Base-by-base conservation (phyloP, 108 stramenopile species). In the Cyclostephanos invisitatus region DNA sequence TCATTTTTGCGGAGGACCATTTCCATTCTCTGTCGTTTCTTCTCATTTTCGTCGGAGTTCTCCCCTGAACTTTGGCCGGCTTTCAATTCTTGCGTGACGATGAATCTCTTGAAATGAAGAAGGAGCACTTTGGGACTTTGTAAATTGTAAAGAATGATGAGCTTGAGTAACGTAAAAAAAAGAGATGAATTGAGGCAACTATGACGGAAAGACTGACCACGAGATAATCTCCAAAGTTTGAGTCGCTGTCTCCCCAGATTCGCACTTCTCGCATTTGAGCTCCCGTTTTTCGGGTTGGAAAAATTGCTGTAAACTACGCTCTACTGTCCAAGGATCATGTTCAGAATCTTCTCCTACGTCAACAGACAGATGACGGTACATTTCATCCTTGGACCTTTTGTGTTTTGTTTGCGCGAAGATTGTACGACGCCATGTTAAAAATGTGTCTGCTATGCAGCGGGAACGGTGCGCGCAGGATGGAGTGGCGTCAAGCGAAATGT, bases 221-320 rank as follows among this genome's bases (percentile, higher is more conserved):
- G 87, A 82, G 18, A 81, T 53, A 27, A 93, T 75, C 59, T 82
- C 72, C 69, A 87, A 84, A 35, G 84, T 86, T 70, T 91, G 86
- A 35, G 85, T 89, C 3, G 88, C 90, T 11, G 64, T 67, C 17
- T 22, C 78, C 0, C 93, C 87, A 37, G 73, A 66, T 27, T 77
- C 32, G 50, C 93, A 91, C 72, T 96, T 92, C 77, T 96, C 95
- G 55, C 95, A 96, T 32, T 90, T 85, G 68, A 94, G 54, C n/a
- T 94, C 89, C 9, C 85, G 80, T 46, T 82, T 84, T 65, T 93
- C 91, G 2, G 92, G 82, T 7, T 70, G 67, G 63, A 96, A 96
- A 64, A 88, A 91, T 17, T 75, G 78, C 37, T 74, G 60, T 20
- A 94, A 77, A 48, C 86, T 80, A 35, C 69, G 53, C n/a, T 87